phyloP scores from a whole-genome alignment of 768 basidiomycete species.

The Kwoniella newhampshirensis region DNA sequence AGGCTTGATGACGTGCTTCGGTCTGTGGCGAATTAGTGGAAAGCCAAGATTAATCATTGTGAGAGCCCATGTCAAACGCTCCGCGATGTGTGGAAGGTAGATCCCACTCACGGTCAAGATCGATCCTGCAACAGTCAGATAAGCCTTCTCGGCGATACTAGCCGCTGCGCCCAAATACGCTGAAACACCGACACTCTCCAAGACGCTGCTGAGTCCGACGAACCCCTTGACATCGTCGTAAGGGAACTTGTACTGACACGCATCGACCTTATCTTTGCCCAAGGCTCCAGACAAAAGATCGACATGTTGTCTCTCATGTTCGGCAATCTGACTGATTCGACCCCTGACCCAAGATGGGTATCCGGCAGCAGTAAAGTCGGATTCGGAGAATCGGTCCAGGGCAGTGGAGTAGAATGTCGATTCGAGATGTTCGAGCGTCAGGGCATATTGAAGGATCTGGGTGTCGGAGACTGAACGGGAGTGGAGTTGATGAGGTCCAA shows the following conservation, averaged over 20 bases:
- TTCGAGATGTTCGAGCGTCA: slow-evolving; percentile 52
- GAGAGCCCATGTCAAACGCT: too few species aligned
- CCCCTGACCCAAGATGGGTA: slow-evolving; percentile 53
- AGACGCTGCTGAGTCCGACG: slow-evolving; percentile 57
- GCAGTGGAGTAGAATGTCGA: slow-evolving; percentile 39
- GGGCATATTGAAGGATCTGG: slow-evolving; percentile 37
- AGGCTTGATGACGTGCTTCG: slow-evolving; percentile 65
- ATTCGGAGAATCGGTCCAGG: slow-evolving; percentile 58
- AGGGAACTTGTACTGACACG: slow-evolving; percentile 64
- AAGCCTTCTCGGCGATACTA: slow-evolving; percentile 57
- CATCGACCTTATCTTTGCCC: slow-evolving; percentile 56
- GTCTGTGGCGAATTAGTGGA: slow-evolving; percentile 20
- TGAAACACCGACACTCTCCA: slow-evolving; percentile 62
- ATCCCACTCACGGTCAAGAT: slow-evolving; percentile 58
- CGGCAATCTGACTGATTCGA: slow-evolving; percentile 59
- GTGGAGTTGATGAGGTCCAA: background rate
- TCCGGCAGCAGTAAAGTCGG: slow-evolving; percentile 57
- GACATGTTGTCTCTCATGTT: slow-evolving; percentile 63
- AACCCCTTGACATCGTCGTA: slow-evolving; percentile 59
- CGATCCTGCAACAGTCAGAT: slow-evolving; percentile 57
- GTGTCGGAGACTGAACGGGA: slow-evolving; percentile 13
- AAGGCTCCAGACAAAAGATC: slow-evolving; percentile 58
- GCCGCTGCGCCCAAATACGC: slow-evolving; percentile 64
- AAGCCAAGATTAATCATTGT: too few species aligned
- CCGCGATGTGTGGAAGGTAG: too few species aligned